Percentiles rank a stretch among this genome's conserved stretches.
These are phyloP conservation scores for Microbotryum saponariae DNA, from an alignment of 1,284 basidiomycete genomes.

Conservation along the genomic window DNA sequence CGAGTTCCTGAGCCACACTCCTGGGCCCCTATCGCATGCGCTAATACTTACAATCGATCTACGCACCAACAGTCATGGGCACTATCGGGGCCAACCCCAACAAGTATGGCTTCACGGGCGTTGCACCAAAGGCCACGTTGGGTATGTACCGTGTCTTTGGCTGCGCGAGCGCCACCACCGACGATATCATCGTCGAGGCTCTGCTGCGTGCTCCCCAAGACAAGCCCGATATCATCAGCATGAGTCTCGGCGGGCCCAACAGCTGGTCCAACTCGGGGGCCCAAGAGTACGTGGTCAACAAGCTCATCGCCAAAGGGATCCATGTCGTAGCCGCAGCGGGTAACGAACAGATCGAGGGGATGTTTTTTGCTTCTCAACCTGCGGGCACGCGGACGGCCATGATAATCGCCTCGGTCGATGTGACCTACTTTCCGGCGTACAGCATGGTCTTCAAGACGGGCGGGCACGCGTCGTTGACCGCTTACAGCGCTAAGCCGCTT, in stretches of 20 bases:
- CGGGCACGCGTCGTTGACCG: constrained; percentile 36
- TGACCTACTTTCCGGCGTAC: constrained; percentile 10
- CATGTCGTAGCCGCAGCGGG: constrained; percentile 15
- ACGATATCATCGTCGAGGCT: constrained; percentile 16
- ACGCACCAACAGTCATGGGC: constrained; percentile 22
- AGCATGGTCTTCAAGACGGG: constrained; percentile 33
- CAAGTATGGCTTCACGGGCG: constrained; percentile 30
- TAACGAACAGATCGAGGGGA: constrained; percentile 26
- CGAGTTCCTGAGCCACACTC: too few relatives aligned
- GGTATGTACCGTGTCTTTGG: constrained; percentile 30
- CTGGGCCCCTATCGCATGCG: too few relatives aligned
- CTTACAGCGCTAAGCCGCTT: constrained; percentile 25
- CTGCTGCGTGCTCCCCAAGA: constrained; percentile 11
- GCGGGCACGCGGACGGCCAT: constrained; percentile 7
- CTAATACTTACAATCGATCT: not conserved
- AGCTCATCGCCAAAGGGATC: constrained; percentile 10
- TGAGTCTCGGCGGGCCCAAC: constrained; percentile 15
- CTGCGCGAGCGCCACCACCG: constrained; percentile 5
- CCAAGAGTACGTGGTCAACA: constrained; percentile 15
- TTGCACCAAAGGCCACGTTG: constrained; percentile 30
- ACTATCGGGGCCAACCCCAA: constrained; percentile 32
- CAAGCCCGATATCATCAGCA: constrained; percentile 19
- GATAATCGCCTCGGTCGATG: constrained; percentile 13
- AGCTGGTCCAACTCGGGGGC: constrained; percentile 21
- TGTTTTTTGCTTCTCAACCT: constrained; percentile 21